Evolutionary conservation across 768 basidiomycete species (phyloP), one percentile per base, ranked within the genome.

Genomic region (Macrolepiota dolichaula): DNA sequence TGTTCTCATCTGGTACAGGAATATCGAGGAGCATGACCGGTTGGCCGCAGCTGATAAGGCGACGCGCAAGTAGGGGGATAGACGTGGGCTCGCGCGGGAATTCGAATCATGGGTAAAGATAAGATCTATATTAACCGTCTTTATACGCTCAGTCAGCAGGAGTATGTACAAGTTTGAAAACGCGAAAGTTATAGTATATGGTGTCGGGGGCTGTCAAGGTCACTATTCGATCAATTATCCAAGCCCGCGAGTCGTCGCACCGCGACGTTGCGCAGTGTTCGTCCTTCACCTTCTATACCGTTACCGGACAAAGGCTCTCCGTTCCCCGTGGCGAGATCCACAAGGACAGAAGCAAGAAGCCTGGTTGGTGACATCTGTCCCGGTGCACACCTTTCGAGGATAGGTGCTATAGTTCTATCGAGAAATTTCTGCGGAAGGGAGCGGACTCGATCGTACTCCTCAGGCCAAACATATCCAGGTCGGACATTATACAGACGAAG

Each of bases 21-120:
- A 91, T 67, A 91, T 92, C 65, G 89, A 89, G 58, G 87, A 85
- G 66, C 90, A 92, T 68, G 88, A 92, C 71, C 76, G 77, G 36
- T 76, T 84, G n/a, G 87, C 87, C 15, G 73, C 74, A 4, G 62
- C 71, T 51, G 82, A 85, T 65, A 79, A 47, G 52, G 55, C 57
- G 7, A 25, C 50, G 37, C 40, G 29, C n/a, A 22, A 19, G 37
- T 35, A 24, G 4, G 13, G 22, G 5, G 12, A 44, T 7, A 17
- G 19, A 19, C 42, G 47, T 49, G 47, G 22, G 25, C 47, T 10
- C 47, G 25, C 47, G 24, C 47, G 25, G 24, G 47, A 49, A 27
- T 11, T 13, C 47, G 46, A 22, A 32, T 19, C 38, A 24, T 27
- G 29, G 55, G 57, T 24, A 51, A 22, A 32, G 46, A 57, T 36